phyloP scores from a whole-genome alignment of 164 flowering plant species.

The Vitis rotundifolia region DNA sequence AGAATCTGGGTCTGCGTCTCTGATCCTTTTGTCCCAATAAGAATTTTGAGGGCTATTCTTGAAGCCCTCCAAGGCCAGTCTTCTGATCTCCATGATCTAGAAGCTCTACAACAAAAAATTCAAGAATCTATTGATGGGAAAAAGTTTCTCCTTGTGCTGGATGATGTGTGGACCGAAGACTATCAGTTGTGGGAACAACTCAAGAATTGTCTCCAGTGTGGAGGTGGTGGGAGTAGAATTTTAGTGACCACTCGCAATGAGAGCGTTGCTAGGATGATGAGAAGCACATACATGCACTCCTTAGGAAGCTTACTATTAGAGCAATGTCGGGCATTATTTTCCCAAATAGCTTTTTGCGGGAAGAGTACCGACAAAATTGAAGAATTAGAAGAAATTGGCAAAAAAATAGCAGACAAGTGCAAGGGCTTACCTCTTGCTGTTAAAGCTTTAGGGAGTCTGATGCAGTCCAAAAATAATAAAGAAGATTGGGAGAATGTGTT shows the following conservation, averaged over 20 bases:
- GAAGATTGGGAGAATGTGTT: too few species aligned
- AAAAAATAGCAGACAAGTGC: too few species aligned
- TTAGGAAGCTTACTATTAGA: too few species aligned
- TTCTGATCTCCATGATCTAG: too few species aligned
- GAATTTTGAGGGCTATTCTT: too few species aligned
- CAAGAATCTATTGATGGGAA: slow-evolving; percentile 3
- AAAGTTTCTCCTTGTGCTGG: background rate
- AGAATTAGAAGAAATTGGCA: too few species aligned
- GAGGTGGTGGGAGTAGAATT: background rate
- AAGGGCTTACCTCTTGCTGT: too few species aligned
- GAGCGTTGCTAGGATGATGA: background rate
- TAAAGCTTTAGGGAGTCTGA: too few species aligned
- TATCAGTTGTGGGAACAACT: background rate
- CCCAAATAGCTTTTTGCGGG: background rate
- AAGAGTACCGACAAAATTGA: background rate
- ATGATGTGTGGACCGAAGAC: background rate
- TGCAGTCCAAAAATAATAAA: too few species aligned
- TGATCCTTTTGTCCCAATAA: too few species aligned
- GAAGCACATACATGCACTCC: background rate
- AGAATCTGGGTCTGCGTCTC: too few species aligned
- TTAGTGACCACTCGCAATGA: background rate
- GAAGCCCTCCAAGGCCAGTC: too few species aligned
- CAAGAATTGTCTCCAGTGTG: background rate
- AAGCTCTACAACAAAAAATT: background rate
- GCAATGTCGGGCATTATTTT: background rate